Evolutionary conservation across 305 asterid species (phyloP), one percentile per base, ranked within the genome.

Genomic region (Plantago lanceolata): DNA sequence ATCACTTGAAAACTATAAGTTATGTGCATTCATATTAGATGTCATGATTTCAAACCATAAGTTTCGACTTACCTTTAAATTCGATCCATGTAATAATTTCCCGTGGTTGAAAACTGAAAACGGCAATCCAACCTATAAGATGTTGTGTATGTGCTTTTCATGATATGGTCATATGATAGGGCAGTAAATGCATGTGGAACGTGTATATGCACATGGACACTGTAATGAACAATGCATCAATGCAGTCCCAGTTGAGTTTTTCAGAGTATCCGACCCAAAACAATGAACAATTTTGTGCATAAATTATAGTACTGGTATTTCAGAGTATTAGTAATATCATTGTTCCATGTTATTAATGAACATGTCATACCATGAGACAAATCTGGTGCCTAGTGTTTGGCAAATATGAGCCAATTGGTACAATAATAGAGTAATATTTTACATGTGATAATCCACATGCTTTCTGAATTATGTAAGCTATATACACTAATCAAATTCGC

Each of bases 301-400:
- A 4, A n/a, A 15, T 15, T 6, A 16, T 18, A 8, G 14, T 43
- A 8, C n/a, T n/a, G n/a, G n/a, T n/a, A n/a, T n/a, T n/a, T n/a
- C n/a, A 14, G 2, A 43, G 1, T 8, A 43, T 2, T 8, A 43
- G 11, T 48, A 13, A 15, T 6, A 15, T 18, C 2, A 4, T 48
- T 48, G 1, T n/a, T 48, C 6, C 20, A 48, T 48, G 53, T 48
- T 48, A 18, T 48, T 15, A 15, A n/a, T 16, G 20, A 18, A 16
- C 20, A 48, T 48, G 19, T 48, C 20, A 48, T 5, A 48, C 53
- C 53, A 48, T 18, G n/a, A 48, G 53, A 48, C 53, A 48, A 48
- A 48, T 16, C 6, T 14, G 28, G 28, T 24, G 1, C 50, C 15
- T 16, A n/a, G 53, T 1, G 13, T 13, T 48, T 48, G 53, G 19